Evolutionary conservation across 2,329 filamentous ascomycete species (phyloP).

Genomic region (Annulohypoxylon truncatum): DNA sequence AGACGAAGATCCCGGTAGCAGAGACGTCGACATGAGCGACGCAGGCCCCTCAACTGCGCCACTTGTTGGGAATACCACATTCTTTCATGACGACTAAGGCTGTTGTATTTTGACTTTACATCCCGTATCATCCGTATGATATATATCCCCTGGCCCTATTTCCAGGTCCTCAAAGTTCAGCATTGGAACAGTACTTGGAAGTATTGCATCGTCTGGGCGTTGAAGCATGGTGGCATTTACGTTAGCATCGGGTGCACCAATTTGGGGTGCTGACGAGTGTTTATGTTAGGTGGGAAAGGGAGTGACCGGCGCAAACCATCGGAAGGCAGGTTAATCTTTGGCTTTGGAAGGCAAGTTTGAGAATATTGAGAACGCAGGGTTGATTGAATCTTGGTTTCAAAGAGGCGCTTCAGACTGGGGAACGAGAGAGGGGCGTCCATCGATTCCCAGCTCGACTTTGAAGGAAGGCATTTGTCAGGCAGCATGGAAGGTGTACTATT

Average conservation of each 20-base stretch:
- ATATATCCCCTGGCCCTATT: conserved; percentile 20
- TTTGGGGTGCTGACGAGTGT: conserved; percentile 30
- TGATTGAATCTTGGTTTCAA: conserved; percentile 25
- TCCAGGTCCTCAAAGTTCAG: conserved; percentile 36
- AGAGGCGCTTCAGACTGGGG: conserved; percentile 20
- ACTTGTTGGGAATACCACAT: conserved; percentile 59
- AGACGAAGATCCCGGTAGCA: conserved; percentile 51
- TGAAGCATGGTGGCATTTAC: conserved; percentile 44
- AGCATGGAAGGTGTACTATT: conserved; percentile 9
- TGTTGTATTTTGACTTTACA: conserved; percentile 6
- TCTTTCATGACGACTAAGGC: conserved; percentile 61
- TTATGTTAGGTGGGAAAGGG: not conserved
- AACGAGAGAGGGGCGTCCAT: conserved; percentile 7
- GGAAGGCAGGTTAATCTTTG: conserved; percentile 16
- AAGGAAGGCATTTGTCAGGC: conserved; percentile 9
- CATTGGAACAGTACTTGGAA: conserved; percentile 31
- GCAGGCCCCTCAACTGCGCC: conserved; percentile 67
- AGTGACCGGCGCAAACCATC: conserved; percentile 24
- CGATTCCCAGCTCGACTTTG: conserved; percentile 9
- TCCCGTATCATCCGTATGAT: conserved; percentile 12
- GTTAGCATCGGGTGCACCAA: conserved; percentile 41
- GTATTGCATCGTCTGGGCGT: conserved; percentile 48
- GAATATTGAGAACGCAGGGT: conserved; percentile 12
- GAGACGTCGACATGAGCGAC: conserved; percentile 68
- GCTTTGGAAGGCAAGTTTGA: conserved; percentile 25